phyloP scores from a whole-genome alignment of 73 alveolate species.

The Paramecium tetraurelia region DNA sequence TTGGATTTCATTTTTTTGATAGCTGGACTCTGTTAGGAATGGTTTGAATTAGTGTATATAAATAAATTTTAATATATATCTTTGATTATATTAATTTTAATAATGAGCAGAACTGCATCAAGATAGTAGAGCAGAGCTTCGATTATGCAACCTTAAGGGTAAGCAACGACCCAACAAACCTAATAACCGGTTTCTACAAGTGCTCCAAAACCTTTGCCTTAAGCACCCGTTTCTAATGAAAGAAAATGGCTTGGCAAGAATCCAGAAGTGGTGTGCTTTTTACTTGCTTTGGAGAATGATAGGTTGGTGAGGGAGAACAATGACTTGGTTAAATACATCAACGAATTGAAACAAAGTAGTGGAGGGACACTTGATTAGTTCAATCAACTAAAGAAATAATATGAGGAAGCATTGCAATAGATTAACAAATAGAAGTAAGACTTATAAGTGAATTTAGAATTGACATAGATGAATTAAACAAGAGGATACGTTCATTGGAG shows the following conservation, averaged over 20 bases:
- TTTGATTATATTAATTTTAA: not conserved
- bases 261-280: slow-evolving; percentile 50
- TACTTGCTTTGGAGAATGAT: slow-evolving; percentile 38
- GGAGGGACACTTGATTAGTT: not conserved
- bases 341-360: not conserved
- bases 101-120: slow-evolving; percentile 14
- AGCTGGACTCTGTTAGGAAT: too few species aligned
- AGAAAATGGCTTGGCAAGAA: slow-evolving; percentile 48
- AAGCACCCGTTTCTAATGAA: slow-evolving; percentile 4
- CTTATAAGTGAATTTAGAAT: not conserved
- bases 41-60: not conserved
- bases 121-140: slow-evolving; percentile 5
- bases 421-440: not conserved
- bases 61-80: not conserved
- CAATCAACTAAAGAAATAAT: not conserved
- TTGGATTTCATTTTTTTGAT: too few species aligned
- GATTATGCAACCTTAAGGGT: not conserved
- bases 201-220: not conserved
- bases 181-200: not conserved
- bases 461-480: not conserved
- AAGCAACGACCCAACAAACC: not conserved
- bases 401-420: slow-evolving; percentile 3
- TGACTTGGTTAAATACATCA: not conserved
- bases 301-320: not conserved
- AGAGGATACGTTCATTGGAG: not conserved